Conservation (phyloP, 228 moss, liverwort and hornwort genomes). For the Sphagnum fallax region DNA sequence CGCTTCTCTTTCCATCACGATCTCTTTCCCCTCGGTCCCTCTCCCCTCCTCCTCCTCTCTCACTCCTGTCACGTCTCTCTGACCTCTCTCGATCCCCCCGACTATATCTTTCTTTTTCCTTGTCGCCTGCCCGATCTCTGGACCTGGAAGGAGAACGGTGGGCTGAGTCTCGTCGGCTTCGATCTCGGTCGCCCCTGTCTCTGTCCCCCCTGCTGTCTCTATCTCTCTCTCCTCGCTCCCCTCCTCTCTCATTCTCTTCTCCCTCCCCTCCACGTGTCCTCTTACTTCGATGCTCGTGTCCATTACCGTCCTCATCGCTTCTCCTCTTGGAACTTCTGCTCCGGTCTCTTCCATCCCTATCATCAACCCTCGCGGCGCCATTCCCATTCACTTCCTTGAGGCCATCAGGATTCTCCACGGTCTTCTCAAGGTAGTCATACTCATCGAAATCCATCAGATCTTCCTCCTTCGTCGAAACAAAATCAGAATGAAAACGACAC, state of each 20-base stretch:
- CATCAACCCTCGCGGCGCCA: slow-evolving; percentile 31
- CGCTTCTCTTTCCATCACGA: slow-evolving; percentile 22
- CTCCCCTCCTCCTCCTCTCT: slow-evolving; percentile 36
- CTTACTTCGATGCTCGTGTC: slow-evolving; percentile 78
- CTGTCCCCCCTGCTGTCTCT: slow-evolving; percentile 33
- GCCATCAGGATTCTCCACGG: slow-evolving; percentile 72
- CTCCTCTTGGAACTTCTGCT: slow-evolving; percentile 92
- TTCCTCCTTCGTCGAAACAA: no score
- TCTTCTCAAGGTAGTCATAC: slow-evolving; percentile 98
- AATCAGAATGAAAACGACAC: no score
- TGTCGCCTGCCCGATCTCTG: slow-evolving; percentile 51
- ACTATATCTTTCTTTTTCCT: slow-evolving; percentile 66
- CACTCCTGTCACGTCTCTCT: slow-evolving; percentile 64
- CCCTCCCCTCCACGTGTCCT: slow-evolving; percentile 78
- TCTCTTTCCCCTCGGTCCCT: slow-evolving; percentile 34
- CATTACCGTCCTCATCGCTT: slow-evolving; percentile 79
- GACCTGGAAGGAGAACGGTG: slow-evolving; percentile 59
- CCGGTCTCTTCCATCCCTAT: slow-evolving; percentile 60
- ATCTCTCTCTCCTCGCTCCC: slow-evolving; percentile 50
- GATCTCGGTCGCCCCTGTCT: slow-evolving; percentile 52
- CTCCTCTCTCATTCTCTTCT: slow-evolving; percentile 60
- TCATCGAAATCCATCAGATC: slow-evolving; percentile 88
- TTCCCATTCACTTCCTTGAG: slow-evolving; percentile 53
- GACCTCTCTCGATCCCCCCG: slow-evolving; percentile 58
- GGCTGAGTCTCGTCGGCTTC: slow-evolving; percentile 47